Base-by-base conservation (phyloP, 2,329 filamentous ascomycete genomes). In the Alternaria brassicicola region DNA sequence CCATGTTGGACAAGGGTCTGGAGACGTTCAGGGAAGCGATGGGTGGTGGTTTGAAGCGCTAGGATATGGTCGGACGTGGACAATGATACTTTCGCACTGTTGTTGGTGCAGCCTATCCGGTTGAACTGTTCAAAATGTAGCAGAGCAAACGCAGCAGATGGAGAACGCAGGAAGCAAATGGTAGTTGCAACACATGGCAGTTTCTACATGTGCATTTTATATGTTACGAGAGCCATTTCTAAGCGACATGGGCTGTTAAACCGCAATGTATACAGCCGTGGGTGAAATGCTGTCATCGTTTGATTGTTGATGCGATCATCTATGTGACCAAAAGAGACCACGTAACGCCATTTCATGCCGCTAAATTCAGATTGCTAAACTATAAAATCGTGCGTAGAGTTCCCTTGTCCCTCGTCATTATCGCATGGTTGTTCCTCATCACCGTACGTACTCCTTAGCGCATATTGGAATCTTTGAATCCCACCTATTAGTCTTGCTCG, bases 1-100 rank as follows among this genome's bases (percentile, higher is more conserved):
- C n/a, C 15, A 75, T 72, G 68, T 58, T 80, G 43, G 75, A 79
- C 65, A 68, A 71, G 15, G 77, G 77, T 1, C 42, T 74, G 2
- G 59, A 75, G 31, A 75, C 65, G 0, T 79, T 80, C 55, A 48
- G 60, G 8, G 65, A 66, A 45, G 71, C 69, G 2, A 65, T 72
- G 64, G 65, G 70, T n/a, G 65, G 70, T n/a, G 67, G 66, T 0
- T 4, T 55, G 35, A 59, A 49, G 52, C 47, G 57, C 43, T 53
- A 58, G 55, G 33, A 33, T 33, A 4, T 15, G 30, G 12, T 33
- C 30, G 13, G 30, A 33, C 13, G 13, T 33, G 6, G 30, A 15
- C 30, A 33, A 12, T 26, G 30, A 15, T 12, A 33, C 12, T 26
- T 25, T 33, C 13, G 30, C 13, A 15, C 30, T 33, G 30, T 13